Conservation (phyloP, 2,329 filamentous ascomycete species). For the Mariannaea elegans region DNA sequence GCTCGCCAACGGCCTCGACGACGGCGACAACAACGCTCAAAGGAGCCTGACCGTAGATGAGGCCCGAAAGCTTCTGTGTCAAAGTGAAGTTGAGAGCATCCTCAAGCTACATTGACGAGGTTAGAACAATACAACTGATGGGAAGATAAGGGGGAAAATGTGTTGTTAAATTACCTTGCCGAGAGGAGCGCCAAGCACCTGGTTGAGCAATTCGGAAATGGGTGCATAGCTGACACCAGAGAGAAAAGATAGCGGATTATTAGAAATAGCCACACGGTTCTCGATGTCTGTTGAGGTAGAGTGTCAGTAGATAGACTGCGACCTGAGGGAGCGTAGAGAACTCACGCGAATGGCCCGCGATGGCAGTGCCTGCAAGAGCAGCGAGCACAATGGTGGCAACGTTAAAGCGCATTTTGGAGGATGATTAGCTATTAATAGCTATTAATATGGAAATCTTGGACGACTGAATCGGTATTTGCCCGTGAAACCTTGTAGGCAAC, state of each 20-base stretch:
- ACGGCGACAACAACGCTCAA: constrained; percentile 16
- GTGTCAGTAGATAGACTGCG: neutral
- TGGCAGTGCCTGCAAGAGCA: constrained; percentile 7
- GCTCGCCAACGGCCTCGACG: constrained; percentile 15
- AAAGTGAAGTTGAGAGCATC: constrained; percentile 15
- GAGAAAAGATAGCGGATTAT: constrained; percentile 11
- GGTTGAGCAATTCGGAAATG: constrained; percentile 6
- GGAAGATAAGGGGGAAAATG: neutral
- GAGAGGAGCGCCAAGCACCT: constrained; percentile 4
- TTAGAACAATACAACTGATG: neutral
- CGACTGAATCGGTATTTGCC: too few relatives aligned
- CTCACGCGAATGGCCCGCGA: constrained; percentile 12
- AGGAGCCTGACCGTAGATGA: constrained; percentile 1
- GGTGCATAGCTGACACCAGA: constrained; percentile 14
- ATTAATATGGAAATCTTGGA: neutral
- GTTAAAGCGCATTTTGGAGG: constrained; percentile 17
- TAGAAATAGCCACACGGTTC: neutral
- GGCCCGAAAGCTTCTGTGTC: constrained; percentile 12
- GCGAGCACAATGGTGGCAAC: constrained; percentile 6
- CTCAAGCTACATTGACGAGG: constrained; percentile 14
- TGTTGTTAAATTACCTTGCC: constrained; percentile 7
- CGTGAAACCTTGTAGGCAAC: too few relatives aligned
- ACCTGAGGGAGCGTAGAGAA: neutral
- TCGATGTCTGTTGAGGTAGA: neutral
- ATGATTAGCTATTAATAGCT: neutral